Conservation (phyloP, 176 grass and related monocot genomes). For the Dactylis glomerata region DNA sequence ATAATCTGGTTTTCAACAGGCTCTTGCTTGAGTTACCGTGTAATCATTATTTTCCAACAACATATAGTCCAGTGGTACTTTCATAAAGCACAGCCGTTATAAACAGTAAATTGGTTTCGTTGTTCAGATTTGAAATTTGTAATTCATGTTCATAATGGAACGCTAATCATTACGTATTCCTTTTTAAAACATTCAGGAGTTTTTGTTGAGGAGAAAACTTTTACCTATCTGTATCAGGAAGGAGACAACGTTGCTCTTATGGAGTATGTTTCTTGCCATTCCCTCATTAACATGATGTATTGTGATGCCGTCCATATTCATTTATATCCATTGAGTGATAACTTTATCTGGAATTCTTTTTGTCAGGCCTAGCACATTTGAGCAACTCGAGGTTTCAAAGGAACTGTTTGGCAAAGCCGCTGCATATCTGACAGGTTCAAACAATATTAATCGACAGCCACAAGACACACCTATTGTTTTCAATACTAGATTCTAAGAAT, state of each 20-base stretch:
- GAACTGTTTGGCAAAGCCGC: conserved; percentile 87
- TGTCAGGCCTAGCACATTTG: conserved; percentile 82
- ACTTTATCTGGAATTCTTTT: conserved; percentile 22
- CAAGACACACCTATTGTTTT: not conserved
- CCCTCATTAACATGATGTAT: not conserved
- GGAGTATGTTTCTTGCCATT: conserved; percentile 67
- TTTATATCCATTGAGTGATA: not conserved
- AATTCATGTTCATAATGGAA: not conserved
- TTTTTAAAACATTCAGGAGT: conserved; percentile 55
- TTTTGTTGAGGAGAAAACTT: conserved; percentile 93
- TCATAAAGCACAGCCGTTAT: not conserved
- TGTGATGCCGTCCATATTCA: not conserved
- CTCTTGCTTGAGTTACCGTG: not conserved
- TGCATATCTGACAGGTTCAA: conserved; percentile 70
- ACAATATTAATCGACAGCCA: conserved; percentile 14
- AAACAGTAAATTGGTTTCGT: not conserved
- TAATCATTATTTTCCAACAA: not conserved
- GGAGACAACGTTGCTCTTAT: conserved; percentile 70
- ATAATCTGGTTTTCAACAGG: not conserved
- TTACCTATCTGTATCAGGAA: conserved; percentile 94
- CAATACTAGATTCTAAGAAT: conserved; percentile 4
- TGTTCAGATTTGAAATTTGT: not conserved
- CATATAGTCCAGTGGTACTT: not conserved
- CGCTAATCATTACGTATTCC: not conserved
- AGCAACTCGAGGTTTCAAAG: conserved; percentile 90